A percentile compares a stretch with the other conserved stretches of the same genome.
Evolutionary conservation across 2,329 filamentous ascomycete genomes (phyloP).

Genomic region (Ascochyta fabae): DNA sequence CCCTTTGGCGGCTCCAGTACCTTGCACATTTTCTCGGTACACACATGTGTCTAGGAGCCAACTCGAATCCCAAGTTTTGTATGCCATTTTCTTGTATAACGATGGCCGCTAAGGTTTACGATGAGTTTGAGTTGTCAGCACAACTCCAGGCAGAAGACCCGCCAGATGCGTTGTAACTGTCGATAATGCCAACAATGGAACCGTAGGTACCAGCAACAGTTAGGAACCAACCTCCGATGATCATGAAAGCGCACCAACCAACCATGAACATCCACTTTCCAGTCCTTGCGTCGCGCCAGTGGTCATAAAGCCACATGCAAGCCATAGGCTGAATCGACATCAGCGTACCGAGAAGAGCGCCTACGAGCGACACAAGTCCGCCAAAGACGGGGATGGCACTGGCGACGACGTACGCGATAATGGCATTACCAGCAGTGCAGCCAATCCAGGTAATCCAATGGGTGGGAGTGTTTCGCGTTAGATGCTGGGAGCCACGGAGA

Average conservation of each 20-base stretch:
- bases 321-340: slow-evolving; percentile 39
- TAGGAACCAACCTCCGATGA: slow-evolving; percentile 29
- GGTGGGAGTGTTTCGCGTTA: slow-evolving; percentile 46
- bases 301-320: slow-evolving; percentile 39
- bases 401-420: slow-evolving; percentile 34
- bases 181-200: slow-evolving; percentile 34
- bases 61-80: no score
- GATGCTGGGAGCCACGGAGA: slow-evolving; percentile 71
- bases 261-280: slow-evolving; percentile 31
- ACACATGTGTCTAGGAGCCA: no score
- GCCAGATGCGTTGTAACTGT: slow-evolving; percentile 32
- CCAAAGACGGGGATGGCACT: slow-evolving; percentile 37
- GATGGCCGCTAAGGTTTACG: neutral
- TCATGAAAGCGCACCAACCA: slow-evolving; percentile 33
- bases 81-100: neutral
- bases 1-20: no score
- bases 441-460: slow-evolving; percentile 38
- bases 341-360: slow-evolving; percentile 35
- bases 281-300: slow-evolving; percentile 25
- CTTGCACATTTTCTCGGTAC: no score
- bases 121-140: slow-evolving; percentile 29
- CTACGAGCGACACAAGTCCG: slow-evolving; percentile 34
- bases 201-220: slow-evolving; percentile 37
- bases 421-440: slow-evolving; percentile 26
- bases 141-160: slow-evolving; percentile 34